A percentile compares a stretch with the other conserved stretches of the same genome.
These are phyloP conservation scores for Chamaecyparis obtusa DNA, from an alignment of 75 land plant genomes.

Conservation along the genomic window DNA sequence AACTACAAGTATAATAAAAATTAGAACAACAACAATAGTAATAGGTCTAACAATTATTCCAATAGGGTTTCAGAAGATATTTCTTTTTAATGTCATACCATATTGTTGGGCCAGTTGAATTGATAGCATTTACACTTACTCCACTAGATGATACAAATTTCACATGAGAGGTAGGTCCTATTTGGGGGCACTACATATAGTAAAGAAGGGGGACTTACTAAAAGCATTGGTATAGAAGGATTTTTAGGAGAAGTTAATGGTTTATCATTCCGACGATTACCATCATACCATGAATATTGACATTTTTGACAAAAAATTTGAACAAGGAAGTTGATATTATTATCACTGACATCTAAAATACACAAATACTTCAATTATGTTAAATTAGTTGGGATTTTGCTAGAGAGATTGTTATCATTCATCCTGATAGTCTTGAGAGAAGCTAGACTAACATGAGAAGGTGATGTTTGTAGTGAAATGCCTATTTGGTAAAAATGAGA, in stretches of 20 bases:
- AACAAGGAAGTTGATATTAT: conserved; percentile 62
- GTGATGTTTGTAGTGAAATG: conserved; percentile 71
- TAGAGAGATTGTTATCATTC: conserved; percentile 45
- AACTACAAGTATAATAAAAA: conserved; percentile 13
- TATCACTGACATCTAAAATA: conserved; percentile 48
- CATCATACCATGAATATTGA: conserved; percentile 33
- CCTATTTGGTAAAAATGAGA: conserved; percentile 41
- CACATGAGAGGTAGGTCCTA: conserved; percentile 8
- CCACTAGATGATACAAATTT: conserved; percentile 11
- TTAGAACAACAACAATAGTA: conserved; percentile 22
- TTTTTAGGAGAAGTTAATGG: neutral
- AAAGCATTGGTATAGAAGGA: neutral
- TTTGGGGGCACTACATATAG: neutral
- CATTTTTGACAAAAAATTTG: conserved; percentile 40
- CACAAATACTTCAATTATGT: conserved; percentile 44
- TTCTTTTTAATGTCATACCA: neutral
- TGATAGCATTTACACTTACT: neutral
- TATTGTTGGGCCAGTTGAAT: conserved; percentile 9
- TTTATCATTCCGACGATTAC: conserved; percentile 32
- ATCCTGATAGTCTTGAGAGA: conserved; percentile 43
- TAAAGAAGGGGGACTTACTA: conserved; percentile 16
- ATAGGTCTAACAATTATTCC: conserved; percentile 32
- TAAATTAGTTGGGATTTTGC: conserved; percentile 53
- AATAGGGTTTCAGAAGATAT: conserved; percentile 16
- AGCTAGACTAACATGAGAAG: conserved; percentile 43